These are phyloP conservation scores for Xanthoconium purpureum DNA, from an alignment of 768 basidiomycete species.

Conservation along the genomic window DNA sequence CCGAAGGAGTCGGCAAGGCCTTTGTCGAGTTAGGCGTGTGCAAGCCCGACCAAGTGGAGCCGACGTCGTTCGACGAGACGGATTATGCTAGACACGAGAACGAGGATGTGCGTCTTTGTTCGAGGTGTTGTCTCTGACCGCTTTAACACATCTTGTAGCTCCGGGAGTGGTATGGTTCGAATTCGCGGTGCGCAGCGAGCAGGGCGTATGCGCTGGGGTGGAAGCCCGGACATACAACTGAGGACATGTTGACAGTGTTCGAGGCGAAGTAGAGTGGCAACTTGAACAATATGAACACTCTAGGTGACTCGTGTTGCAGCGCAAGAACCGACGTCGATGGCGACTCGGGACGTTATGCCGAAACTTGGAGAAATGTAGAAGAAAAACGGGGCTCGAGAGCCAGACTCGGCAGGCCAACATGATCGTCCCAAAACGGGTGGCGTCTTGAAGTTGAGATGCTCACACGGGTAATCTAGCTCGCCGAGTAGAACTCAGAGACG, in stretches of 20 bases:
- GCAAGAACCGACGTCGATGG: too few species aligned
- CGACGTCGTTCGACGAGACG: constrained; percentile 40
- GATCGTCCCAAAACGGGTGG: too few species aligned
- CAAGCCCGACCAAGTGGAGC: constrained; percentile 11
- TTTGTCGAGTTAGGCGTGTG: neutral
- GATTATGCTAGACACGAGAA: constrained; percentile 5
- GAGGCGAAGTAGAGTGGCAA: constrained; percentile 10
- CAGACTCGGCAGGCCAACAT: too few species aligned
- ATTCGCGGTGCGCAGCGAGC: constrained; percentile 15
- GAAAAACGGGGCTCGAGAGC: too few species aligned
- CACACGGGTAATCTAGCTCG: too few species aligned
- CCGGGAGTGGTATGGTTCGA: constrained; percentile 7
- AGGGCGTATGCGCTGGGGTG: constrained; percentile 18
- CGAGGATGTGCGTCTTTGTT: neutral
- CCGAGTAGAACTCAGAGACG: too few species aligned
- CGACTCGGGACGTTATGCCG: too few species aligned
- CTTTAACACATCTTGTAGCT: neutral
- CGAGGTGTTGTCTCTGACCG: neutral
- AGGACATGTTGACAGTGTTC: constrained; percentile 17
- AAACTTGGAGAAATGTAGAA: too few species aligned
- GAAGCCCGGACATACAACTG: constrained; percentile 28
- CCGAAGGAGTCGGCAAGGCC: constrained; percentile 37
- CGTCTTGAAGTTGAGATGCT: too few species aligned
- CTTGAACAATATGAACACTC: neutral
- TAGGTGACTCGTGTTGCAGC: too few species aligned